A percentile compares a stretch with the other conserved stretches of the same genome.
These are phyloP conservation scores for Ceratocystis eucalypticola DNA, from an alignment of 2,329 filamentous ascomycete species.

Conservation along the genomic window DNA sequence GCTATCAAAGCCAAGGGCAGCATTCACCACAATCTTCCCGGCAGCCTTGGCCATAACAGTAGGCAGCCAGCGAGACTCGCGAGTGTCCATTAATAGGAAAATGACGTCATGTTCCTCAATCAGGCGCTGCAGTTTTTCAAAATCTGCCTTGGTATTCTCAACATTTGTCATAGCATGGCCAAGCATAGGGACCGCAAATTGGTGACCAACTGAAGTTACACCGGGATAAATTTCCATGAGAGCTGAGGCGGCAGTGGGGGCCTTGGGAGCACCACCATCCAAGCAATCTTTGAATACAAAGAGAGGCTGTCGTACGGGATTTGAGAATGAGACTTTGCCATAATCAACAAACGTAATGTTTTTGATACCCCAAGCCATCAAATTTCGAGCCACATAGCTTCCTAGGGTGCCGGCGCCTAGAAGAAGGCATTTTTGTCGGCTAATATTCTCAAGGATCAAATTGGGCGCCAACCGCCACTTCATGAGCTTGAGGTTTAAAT, in stretches of 20 bases:
- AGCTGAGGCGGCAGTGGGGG: conserved; percentile 63
- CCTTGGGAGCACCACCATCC: conserved; percentile 73
- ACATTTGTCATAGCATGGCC: conserved; percentile 66
- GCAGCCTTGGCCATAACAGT: conserved; percentile 90
- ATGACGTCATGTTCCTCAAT: conserved; percentile 80
- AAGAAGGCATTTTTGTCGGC: conserved; percentile 76
- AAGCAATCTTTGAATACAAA: conserved; percentile 85
- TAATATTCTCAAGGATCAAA: conserved; percentile 76
- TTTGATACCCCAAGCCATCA: conserved; percentile 90
- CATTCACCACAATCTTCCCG: conserved; percentile 92
- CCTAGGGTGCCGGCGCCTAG: conserved; percentile 88
- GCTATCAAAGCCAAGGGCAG: conserved; percentile 88
- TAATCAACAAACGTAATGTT: conserved; percentile 96
- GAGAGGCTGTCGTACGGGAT: conserved; percentile 86
- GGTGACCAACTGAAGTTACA: conserved; percentile 66
- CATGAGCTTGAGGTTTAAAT: conserved; percentile 94
- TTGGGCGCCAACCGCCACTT: conserved; percentile 93
- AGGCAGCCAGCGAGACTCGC: conserved; percentile 88
- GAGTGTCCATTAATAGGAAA: conserved; percentile 93
- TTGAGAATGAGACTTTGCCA: conserved; percentile 84
- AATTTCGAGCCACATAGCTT: conserved; percentile 79
- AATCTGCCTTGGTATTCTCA: conserved; percentile 55
- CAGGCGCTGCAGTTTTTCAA: conserved; percentile 57
- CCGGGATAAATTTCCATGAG: conserved; percentile 81
- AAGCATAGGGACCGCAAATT: conserved; percentile 84